Percentiles rank a stretch among this genome's conserved stretches.
Conservation (phyloP, 1,284 basidiomycete species). For the Pseudozyma tsukubaensis region DNA sequence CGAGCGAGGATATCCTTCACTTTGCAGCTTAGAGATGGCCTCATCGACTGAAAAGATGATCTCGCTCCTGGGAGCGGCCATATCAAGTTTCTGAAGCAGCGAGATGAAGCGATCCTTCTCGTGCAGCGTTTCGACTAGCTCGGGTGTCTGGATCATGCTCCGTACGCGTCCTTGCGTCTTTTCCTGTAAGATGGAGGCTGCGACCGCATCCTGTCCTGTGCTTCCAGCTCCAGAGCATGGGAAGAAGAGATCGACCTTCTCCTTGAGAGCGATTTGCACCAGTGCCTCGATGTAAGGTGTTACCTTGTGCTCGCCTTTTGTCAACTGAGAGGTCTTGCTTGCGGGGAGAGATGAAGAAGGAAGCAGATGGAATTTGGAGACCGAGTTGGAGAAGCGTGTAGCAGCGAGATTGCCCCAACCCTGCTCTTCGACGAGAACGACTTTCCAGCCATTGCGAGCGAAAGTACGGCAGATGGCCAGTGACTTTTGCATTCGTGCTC, state of each 20-base stretch:
- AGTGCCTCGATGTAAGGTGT: constrained; percentile 66
- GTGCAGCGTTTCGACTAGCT: constrained; percentile 69
- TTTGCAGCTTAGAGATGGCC: constrained; percentile 63
- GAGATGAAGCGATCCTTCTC: constrained; percentile 69
- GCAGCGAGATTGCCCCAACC: constrained; percentile 70
- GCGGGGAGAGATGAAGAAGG: constrained; percentile 32
- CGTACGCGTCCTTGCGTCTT: constrained; percentile 53
- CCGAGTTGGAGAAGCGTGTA: constrained; percentile 68
- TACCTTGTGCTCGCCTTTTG: constrained; percentile 13
- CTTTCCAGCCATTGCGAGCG: constrained; percentile 70
- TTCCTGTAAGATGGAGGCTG: constrained; percentile 66
- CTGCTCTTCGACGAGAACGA: constrained; percentile 70
- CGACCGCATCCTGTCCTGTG: constrained; percentile 69
- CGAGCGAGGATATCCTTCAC: constrained; percentile 24
- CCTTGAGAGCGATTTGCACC: constrained; percentile 60
- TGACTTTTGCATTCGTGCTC: constrained; percentile 70
- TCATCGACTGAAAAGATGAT: constrained; percentile 67
- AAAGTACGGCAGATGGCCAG: constrained; percentile 70
- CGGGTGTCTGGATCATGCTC: constrained; percentile 69
- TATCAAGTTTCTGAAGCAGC: constrained; percentile 68
- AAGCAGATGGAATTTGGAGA: constrained; percentile 53
- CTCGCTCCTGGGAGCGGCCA: constrained; percentile 66
- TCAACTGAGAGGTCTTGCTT: neutral
- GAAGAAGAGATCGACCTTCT: constrained; percentile 69
- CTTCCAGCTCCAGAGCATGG: constrained; percentile 70